Evolutionary conservation across 2,329 filamentous ascomycete genomes (phyloP), one percentile per base, ranked within the genome.

Genomic region (Fusarium ramigenum): DNA sequence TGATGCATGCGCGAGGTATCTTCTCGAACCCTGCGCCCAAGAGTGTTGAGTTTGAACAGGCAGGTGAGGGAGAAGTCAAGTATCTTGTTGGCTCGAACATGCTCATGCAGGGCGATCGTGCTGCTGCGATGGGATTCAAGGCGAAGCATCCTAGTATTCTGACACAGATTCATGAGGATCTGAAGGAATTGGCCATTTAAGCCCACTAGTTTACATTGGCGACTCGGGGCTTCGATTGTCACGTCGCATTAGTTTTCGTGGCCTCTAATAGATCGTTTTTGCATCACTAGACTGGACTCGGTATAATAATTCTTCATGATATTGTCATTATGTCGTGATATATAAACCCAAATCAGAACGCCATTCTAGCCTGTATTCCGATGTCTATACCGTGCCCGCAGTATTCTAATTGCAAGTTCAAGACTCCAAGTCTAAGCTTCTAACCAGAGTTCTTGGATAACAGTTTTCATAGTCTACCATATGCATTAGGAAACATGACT

Each of bases 371-470:
- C 30, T n/a, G 6, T 58, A 36, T 34, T n/a, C 19, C 23, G 23
- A 58, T 50, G 23, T 37, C 42, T 50, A 58, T 49, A 58, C 56
- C 23, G 44, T 34, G 40, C 60, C 49, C 6, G 63, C 60, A 34
- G 34, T 50, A 49, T 52, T 50, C n/a, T 56, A 56, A 44, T 30
- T 19, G 50, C 3, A 39, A 37, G 44, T 34, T 23, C 2, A 25
- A 21, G 30, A 21, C 18, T n/a, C 5, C 44, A 34, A 18, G 9
- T 64, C 18, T 43, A 69, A 10, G 42, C 66, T 16, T 70, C 50
- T 43, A 69, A 39, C 66, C 66, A 69, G 49, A 63, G 69, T 61
- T 57, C 70, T 54, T 64, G 57, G n/a, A 73, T 56, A 23, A 57
- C 36, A 21, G 23, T 62, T 30, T 44, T 49, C 43, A 66, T 60